Evolutionary conservation across 345 rosid species (phyloP).

Genomic region (Microthlaspi erraticum): DNA sequence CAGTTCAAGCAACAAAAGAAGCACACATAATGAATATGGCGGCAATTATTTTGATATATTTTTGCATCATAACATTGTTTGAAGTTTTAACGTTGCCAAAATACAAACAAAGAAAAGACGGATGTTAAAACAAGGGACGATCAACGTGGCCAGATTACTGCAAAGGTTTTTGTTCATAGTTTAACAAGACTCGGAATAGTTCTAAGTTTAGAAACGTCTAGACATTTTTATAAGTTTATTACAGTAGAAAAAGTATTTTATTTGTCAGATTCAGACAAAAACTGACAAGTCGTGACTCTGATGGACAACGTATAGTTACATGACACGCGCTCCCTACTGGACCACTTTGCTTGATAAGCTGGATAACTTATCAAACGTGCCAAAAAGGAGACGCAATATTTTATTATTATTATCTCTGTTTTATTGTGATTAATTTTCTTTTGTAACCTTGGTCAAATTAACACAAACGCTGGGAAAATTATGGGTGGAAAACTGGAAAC

Average conservation of each 20-base stretch:
- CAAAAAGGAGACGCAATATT: not conserved
- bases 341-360: constrained; percentile 27
- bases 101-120: no score
- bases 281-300: not conserved
- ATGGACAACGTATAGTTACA: not conserved
- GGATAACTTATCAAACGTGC: constrained; percentile 32
- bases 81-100: constrained; percentile 4
- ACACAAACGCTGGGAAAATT: no score
- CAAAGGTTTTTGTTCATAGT: constrained; percentile 5
- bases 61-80: not conserved
- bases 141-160: not conserved
- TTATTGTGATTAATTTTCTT: no score
- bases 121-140: no score
- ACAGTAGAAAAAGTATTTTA: not conserved
- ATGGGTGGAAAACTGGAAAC: no score
- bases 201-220: not conserved
- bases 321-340: constrained; percentile 1
- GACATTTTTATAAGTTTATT: not conserved
- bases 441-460: no score
- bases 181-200: not conserved
- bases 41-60: not conserved
- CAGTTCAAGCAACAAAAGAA: not conserved
- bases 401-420: no score
- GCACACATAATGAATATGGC: not conserved
- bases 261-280: constrained; percentile 23